Base-by-base conservation (phyloP, 2,329 filamentous ascomycete species). In the Alternaria alternata region DNA sequence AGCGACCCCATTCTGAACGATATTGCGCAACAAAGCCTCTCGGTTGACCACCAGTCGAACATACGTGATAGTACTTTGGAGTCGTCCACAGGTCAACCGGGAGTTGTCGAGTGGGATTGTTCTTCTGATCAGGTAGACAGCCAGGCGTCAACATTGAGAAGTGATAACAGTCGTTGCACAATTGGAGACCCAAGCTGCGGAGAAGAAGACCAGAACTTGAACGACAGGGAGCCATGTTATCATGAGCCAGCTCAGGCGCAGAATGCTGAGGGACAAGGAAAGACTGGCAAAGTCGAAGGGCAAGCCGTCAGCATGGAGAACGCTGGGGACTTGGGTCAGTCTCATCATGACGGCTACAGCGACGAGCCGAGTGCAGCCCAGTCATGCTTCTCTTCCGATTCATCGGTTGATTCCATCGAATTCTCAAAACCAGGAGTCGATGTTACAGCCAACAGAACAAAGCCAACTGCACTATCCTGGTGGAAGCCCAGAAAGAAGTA, bases 371-470 rank as follows among this genome's bases (percentile, higher is more conserved):
- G 32, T 22, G 39, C 22, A 24, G 20, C 41, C 7, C 28, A 43
- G 18, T 57, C 54, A 28, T 53, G 48, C 18, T 58, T 53, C 32
- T 58, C 55, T 26, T 58, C 55, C 1, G 55, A 58, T 20, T 58
- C 48, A 7, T 58, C 55, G 6, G 14, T n/a, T 24, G 24, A 34
- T 30, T 53, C 55, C 4, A 20, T 34, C 28, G 32, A 58, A 16
- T 34, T 26, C 44, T 20, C 48, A 14, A 49, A 49, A 30, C 28
- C 41, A n/a, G 41, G 48, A 18, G 14, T 52, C 3, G 32, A n/a
- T 0, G 18, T 11, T 22, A n/a, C n/a, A 16, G 47, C 22, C 1
- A 28, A 30, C 12, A 51, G 34, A 8, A 18, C 39, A 20, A 57
- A 22, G 28, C n/a, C 54, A 14, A 30, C 12, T 2, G 34, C 34